These are phyloP conservation scores for Arabidopsis arenosa DNA, from an alignment of 345 rosid species.

Conservation along the genomic window DNA sequence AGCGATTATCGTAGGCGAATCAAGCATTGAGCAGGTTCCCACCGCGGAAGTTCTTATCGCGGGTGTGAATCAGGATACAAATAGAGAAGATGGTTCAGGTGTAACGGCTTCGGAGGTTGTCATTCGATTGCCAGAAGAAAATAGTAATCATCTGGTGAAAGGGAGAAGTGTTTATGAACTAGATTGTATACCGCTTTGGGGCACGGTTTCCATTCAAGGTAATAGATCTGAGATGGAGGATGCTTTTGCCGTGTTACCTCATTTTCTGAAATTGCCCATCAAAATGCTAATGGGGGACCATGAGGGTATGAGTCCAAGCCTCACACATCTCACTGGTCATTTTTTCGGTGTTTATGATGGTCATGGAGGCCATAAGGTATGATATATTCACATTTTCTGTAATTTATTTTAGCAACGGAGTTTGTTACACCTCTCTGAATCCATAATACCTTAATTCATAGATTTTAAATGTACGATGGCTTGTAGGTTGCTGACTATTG, in stretches of 20 bases:
- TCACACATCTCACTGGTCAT: slow-evolving; percentile 72
- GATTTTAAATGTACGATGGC: slow-evolving; percentile 1
- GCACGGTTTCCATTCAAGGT: slow-evolving; percentile 78
- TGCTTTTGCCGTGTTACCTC: slow-evolving; percentile 71
- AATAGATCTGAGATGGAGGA: slow-evolving; percentile 99
- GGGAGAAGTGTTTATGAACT: slow-evolving; percentile 85
- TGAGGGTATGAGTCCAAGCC: slow-evolving; percentile 61
- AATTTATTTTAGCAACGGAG: neutral
- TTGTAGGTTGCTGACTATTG: slow-evolving; percentile 92
- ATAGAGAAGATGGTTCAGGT: slow-evolving; percentile 47
- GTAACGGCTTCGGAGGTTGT: slow-evolving; percentile 62
- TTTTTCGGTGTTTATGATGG: slow-evolving; percentile 98
- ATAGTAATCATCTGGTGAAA: slow-evolving; percentile 46
- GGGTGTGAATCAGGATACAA: slow-evolving; percentile 45
- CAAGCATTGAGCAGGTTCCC: slow-evolving; percentile 64
- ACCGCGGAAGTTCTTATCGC: slow-evolving; percentile 61
- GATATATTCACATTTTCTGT: slow-evolving; percentile 5
- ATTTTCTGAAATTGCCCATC: slow-evolving; percentile 68
- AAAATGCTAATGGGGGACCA: slow-evolving; percentile 74
- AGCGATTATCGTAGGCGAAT: slow-evolving; percentile 66
- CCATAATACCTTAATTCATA: neutral
- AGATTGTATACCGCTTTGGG: slow-evolving; percentile 92
- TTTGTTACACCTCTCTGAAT: slow-evolving; percentile 17
- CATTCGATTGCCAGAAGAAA: slow-evolving; percentile 65
- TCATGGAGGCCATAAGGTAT: slow-evolving; percentile 95